Evolutionary conservation across 2,329 filamentous ascomycete species (phyloP).

Genomic region (Ophiostoma quercus): DNA sequence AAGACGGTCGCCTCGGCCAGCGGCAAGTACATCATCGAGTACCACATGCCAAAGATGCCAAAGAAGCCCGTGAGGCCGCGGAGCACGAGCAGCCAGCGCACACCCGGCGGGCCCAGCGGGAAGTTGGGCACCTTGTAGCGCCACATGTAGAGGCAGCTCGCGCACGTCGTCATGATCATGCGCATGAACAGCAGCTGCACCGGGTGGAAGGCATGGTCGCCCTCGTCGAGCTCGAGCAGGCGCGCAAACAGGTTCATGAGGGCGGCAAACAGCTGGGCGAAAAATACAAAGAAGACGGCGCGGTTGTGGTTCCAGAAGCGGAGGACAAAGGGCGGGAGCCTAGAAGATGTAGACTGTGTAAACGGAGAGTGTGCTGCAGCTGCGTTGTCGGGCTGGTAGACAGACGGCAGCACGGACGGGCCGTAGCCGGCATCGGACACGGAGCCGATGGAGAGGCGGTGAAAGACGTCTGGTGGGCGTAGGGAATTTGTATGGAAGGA

Average conservation of each 20-base stretch:
- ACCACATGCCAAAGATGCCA: slow-evolving; percentile 73
- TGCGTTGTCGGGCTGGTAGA: slow-evolving; percentile 20
- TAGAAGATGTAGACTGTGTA: slow-evolving; percentile 23
- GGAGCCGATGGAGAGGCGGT: slow-evolving; percentile 41
- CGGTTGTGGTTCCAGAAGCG: slow-evolving; percentile 60
- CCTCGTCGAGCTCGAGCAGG: slow-evolving; percentile 62
- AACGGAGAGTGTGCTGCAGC: background rate
- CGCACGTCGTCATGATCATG: slow-evolving; percentile 66
- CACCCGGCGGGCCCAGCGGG: slow-evolving; percentile 61
- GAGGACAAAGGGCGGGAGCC: slow-evolving; percentile 28
- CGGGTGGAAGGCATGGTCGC: slow-evolving; percentile 68
- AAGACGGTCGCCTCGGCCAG: slow-evolving; percentile 85
- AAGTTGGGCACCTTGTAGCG: slow-evolving; percentile 61
- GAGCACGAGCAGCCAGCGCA: slow-evolving; percentile 60
- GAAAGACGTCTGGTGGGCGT: slow-evolving; percentile 32
- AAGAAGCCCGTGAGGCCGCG: slow-evolving; percentile 40
- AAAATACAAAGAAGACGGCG: slow-evolving; percentile 65
- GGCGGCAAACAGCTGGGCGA: slow-evolving; percentile 74
- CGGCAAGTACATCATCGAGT: slow-evolving; percentile 65
- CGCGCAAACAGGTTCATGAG: slow-evolving; percentile 81
- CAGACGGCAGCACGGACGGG: slow-evolving; percentile 30
- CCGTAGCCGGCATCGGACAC: slow-evolving; percentile 35
- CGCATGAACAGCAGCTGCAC: slow-evolving; percentile 79
- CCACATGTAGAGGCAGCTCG: slow-evolving; percentile 69
- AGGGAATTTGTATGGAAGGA: slow-evolving; percentile 9